These are phyloP conservation scores for Candida insectalens DNA, from an alignment of 805 yeast species.

Conservation along the genomic window DNA sequence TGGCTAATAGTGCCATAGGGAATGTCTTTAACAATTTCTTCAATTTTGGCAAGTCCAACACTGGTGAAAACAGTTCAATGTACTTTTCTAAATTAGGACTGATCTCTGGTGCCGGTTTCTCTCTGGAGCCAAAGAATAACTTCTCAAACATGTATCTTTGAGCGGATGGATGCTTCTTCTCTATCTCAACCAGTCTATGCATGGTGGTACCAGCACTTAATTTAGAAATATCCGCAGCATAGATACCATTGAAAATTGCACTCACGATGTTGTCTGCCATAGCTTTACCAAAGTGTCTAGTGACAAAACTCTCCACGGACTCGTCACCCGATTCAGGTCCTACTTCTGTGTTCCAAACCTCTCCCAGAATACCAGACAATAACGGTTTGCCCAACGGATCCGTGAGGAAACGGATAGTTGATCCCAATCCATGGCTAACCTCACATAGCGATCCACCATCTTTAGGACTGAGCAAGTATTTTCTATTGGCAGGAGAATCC, in stretches of 20 bases:
- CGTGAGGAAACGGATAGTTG: constrained; percentile 13
- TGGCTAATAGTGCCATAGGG: constrained; percentile 51
- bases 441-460: not conserved
- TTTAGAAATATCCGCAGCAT: constrained; percentile 70
- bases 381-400: constrained; percentile 38
- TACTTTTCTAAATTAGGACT: constrained; percentile 28
- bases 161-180: constrained; percentile 50
- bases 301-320: constrained; percentile 55
- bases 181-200: constrained; percentile 46
- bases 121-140: not conserved
- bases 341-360: constrained; percentile 33
- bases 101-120: constrained; percentile 6
- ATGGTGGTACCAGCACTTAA: constrained; percentile 59
- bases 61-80: constrained; percentile 28
- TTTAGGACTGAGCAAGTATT: constrained; percentile 39
- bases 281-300: constrained; percentile 58
- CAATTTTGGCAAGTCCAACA: constrained; percentile 28
- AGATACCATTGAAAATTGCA: constrained; percentile 82
- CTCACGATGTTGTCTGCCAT: constrained; percentile 53
- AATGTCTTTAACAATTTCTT: constrained; percentile 32
- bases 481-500: constrained; percentile 56
- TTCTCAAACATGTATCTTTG: constrained; percentile 30
- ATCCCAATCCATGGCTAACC: not conserved
- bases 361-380: constrained; percentile 35
- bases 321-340: constrained; percentile 42